These are phyloP conservation scores for Leptodontidium sp. DNA, from an alignment of 2,329 filamentous ascomycete genomes.

Conservation along the genomic window DNA sequence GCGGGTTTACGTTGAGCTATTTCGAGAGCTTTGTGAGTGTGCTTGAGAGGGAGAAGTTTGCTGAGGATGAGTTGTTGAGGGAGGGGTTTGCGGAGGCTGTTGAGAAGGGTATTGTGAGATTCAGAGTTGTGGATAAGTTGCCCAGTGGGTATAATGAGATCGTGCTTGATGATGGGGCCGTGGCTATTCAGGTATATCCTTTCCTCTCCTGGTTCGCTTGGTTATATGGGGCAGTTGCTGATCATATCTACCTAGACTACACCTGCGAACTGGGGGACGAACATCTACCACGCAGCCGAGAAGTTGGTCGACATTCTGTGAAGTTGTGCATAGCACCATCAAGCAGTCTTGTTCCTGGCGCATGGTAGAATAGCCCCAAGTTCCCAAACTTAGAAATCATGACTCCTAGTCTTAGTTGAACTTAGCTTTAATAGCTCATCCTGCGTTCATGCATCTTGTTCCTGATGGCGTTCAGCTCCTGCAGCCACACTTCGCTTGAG, in stretches of 20 bases:
- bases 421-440: not conserved
- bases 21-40: constrained; percentile 54
- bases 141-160: constrained; percentile 48
- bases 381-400: too few relatives aligned
- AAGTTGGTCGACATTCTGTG: constrained; percentile 48
- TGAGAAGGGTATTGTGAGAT: constrained; percentile 30
- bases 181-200: constrained; percentile 58
- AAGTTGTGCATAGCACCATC: not conserved
- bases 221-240: not conserved
- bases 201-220: not conserved
- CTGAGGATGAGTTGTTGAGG: constrained; percentile 42
- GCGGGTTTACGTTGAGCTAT: constrained; percentile 52
- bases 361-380: too few relatives aligned
- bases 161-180: constrained; percentile 56
- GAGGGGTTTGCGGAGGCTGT: constrained; percentile 39
- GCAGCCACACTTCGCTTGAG: not conserved
- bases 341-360: not conserved
- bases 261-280: constrained; percentile 49
- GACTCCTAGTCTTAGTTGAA: not conserved
- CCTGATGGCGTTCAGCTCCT: constrained; percentile 5
- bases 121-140: constrained; percentile 38
- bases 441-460: constrained; percentile 6
- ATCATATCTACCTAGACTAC: constrained; percentile 45
- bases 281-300: constrained; percentile 48
- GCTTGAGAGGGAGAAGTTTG: constrained; percentile 56